These are phyloP conservation scores for Trypanosomatidae sp. DNA, from an alignment of 208 protist species.

Conservation along the genomic window DNA sequence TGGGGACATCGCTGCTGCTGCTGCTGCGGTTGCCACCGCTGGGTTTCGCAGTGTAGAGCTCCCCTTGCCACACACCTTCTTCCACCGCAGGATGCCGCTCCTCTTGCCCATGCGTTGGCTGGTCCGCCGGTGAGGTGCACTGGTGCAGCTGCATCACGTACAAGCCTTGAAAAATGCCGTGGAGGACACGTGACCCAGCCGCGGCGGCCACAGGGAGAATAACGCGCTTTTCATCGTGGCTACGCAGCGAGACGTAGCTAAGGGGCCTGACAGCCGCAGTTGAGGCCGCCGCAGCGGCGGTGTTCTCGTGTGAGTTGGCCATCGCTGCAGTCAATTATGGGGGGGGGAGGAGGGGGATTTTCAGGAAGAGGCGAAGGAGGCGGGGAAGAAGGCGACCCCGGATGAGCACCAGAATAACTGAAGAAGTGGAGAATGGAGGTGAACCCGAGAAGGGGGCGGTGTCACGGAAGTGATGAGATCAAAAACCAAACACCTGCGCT, in stretches of 20 bases:
- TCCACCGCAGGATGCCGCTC: not conserved
- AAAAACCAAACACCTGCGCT: not conserved
- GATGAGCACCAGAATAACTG: no score
- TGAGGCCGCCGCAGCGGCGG: not conserved
- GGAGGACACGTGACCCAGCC: constrained; percentile 45
- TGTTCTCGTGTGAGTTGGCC: not conserved
- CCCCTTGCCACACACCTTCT: not conserved
- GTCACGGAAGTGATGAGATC: not conserved
- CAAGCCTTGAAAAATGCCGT: constrained; percentile 58
- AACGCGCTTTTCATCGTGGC: constrained; percentile 45
- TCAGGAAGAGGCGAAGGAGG: not conserved
- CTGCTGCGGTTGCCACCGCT: not conserved
- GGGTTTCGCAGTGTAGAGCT: not conserved
- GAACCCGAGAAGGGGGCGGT: not conserved
- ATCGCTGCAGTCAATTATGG: not conserved
- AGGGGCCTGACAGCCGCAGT: constrained; percentile 15
- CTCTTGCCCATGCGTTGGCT: not conserved
- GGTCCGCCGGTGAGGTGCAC: not conserved
- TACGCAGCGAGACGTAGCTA: constrained; percentile 48
- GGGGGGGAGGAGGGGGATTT: not conserved
- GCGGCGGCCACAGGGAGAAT: constrained; percentile 61
- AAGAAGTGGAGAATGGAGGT: not conserved
- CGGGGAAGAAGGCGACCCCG: not conserved
- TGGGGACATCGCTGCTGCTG: constrained; percentile 2
- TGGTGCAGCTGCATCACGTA: constrained; percentile 28